These are phyloP conservation scores for Candida dendrica DNA, from an alignment of 805 yeast species.

Conservation along the genomic window DNA sequence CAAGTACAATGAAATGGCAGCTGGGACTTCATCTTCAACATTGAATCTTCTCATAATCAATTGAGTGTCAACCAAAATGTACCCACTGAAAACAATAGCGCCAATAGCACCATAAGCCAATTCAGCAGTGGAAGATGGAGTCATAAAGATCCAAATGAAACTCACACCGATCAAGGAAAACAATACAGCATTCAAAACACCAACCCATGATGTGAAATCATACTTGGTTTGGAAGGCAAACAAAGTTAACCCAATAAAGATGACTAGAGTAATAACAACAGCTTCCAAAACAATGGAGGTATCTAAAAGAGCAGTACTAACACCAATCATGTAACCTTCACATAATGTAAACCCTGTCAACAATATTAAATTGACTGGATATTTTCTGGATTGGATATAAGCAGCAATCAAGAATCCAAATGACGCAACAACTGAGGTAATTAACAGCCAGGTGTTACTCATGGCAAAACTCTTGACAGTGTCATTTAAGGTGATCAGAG, in stretches of 20 bases:
- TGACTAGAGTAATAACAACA: slow-evolving; percentile 53
- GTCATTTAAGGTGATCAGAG: slow-evolving; percentile 37
- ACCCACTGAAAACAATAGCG: slow-evolving; percentile 65
- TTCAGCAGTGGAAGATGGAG: slow-evolving; percentile 49
- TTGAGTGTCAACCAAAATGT: slow-evolving; percentile 78
- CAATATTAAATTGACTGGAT: slow-evolving; percentile 59
- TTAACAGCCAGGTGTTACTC: slow-evolving; percentile 49
- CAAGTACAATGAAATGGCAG: slow-evolving; percentile 70
- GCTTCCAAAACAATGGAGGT: slow-evolving; percentile 65
- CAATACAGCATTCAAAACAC: slow-evolving; percentile 46
- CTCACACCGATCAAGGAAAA: slow-evolving; percentile 71
- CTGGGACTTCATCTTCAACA: slow-evolving; percentile 81
- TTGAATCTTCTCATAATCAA: slow-evolving; percentile 63
- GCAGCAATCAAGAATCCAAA: slow-evolving; percentile 62
- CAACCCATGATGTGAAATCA: slow-evolving; percentile 65
- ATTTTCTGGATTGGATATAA: slow-evolving; percentile 52
- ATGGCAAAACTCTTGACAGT: slow-evolving; percentile 47
- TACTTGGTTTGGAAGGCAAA: slow-evolving; percentile 76
- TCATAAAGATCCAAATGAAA: slow-evolving; percentile 58
- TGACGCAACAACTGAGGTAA: slow-evolving; percentile 50
- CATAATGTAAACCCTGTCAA: slow-evolving; percentile 63
- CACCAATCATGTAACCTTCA: slow-evolving; percentile 69
- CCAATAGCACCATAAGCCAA: slow-evolving; percentile 65
- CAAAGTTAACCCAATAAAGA: slow-evolving; percentile 69
- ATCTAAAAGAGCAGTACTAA: slow-evolving; percentile 56